Evolutionary conservation across 495 filamentous ascomycete species (phyloP).

Genomic region (Mycothermus thermophilus): DNA sequence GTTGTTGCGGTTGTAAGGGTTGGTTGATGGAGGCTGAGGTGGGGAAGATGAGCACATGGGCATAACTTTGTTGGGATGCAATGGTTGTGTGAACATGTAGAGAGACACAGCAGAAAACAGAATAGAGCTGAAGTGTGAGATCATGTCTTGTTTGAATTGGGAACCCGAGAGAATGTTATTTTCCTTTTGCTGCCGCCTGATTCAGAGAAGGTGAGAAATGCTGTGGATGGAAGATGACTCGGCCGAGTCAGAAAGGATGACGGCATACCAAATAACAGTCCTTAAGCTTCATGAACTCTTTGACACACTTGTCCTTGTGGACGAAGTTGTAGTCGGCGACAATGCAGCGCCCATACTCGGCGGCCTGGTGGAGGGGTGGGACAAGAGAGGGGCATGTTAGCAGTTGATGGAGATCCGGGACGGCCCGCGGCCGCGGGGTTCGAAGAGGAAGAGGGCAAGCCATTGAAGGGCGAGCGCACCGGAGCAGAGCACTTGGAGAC

Average conservation of each 20-base stretch:
- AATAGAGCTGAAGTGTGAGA: too few relatives aligned
- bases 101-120: too few relatives aligned
- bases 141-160: not conserved
- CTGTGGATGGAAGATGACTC: not conserved
- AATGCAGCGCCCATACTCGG: constrained; percentile 85
- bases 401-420: not conserved
- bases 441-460: not conserved
- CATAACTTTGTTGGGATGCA: too few relatives aligned
- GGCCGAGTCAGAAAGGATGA: not conserved
- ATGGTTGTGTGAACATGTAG: too few relatives aligned
- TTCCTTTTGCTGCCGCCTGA: constrained; percentile 35
- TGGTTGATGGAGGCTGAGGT: not conserved
- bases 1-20: constrained; percentile 52
- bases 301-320: constrained; percentile 78
- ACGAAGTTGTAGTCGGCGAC: constrained; percentile 81
- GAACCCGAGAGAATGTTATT: constrained; percentile 12
- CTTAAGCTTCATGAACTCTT: constrained; percentile 76
- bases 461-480: constrained; percentile 32
- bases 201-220: constrained; percentile 1
- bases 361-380: too few relatives aligned
- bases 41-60: not conserved
- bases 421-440: too few relatives aligned
- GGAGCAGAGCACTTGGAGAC: constrained; percentile 71
- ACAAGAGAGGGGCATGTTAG: too few relatives aligned
- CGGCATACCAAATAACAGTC: constrained; percentile 80